A percentile compares a stretch with the other conserved stretches of the same genome.
These are phyloP conservation scores for Spathaspora gorwiae DNA, from an alignment of 805 yeast species.

Conservation along the genomic window DNA sequence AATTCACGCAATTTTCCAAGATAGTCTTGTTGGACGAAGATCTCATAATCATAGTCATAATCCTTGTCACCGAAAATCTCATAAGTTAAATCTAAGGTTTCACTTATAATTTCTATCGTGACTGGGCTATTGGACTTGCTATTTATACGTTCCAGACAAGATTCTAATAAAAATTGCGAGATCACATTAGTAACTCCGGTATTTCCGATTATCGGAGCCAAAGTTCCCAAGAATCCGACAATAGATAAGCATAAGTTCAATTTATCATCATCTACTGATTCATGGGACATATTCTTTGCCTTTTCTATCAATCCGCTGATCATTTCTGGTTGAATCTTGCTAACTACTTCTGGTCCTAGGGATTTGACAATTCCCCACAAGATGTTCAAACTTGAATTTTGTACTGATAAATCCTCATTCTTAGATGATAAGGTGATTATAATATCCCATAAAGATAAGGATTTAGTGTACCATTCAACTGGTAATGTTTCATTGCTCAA, in stretches of 20 bases:
- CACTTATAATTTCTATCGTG: constrained; percentile 44
- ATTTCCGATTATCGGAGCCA: constrained; percentile 45
- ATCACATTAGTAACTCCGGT: constrained; percentile 41
- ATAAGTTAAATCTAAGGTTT: constrained; percentile 60
- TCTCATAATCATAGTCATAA: constrained; percentile 61
- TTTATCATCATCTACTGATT: constrained; percentile 6
- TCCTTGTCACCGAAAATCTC: constrained; percentile 76
- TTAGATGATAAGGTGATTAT: constrained; percentile 10
- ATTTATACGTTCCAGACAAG: constrained; percentile 5
- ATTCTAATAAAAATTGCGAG: constrained; percentile 41
- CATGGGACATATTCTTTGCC: background rate
- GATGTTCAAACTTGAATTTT: constrained; percentile 30
- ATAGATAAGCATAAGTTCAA: constrained; percentile 40
- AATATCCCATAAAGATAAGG: constrained; percentile 27
- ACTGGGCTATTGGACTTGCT: background rate
- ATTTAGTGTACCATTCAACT: constrained; percentile 33
- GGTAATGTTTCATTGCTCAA: constrained; percentile 28
- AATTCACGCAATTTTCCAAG: constrained; percentile 25
- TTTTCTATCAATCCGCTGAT: constrained; percentile 21
- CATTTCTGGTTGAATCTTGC: constrained; percentile 20
- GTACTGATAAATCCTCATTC: constrained; percentile 17
- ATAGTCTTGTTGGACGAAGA: constrained; percentile 56
- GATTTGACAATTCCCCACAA: constrained; percentile 37
- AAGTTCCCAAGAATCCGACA: constrained; percentile 49
- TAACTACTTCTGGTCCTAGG: constrained; percentile 29